Evolutionary conservation across 2,329 filamentous ascomycete genomes (phyloP).

Genomic region (Fusarium sp.): DNA sequence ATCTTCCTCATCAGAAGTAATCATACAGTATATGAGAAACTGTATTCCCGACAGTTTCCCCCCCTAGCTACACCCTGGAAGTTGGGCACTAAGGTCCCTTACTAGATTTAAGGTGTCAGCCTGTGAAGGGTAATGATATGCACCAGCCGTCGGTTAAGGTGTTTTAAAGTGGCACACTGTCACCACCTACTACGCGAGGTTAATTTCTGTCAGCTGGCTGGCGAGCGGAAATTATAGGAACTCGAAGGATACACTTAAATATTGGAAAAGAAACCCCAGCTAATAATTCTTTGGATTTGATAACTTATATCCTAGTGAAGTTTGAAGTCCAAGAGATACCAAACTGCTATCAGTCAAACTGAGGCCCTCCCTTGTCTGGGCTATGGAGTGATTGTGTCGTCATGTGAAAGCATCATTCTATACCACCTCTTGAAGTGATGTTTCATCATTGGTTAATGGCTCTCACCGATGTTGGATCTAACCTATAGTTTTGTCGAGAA

Average conservation of each 20-base stretch:
- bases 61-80: conserved; percentile 1
- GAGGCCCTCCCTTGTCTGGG: conserved; percentile 14
- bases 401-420: conserved; percentile 38
- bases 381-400: conserved; percentile 31
- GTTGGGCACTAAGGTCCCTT: conserved; percentile 32
- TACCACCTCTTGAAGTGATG: conserved; percentile 5
- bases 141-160: conserved; percentile 31
- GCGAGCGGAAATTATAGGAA: conserved; percentile 22
- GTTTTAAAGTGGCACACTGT: conserved; percentile 35
- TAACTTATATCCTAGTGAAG: neutral
- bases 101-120: conserved; percentile 14
- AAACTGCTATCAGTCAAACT: neutral
- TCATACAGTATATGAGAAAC: neutral
- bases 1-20: neutral
- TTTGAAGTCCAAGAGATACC: neutral
- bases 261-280: neutral
- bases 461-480: conserved; percentile 9
- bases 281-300: neutral
- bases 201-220: conserved; percentile 22
- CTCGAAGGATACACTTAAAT: conserved; percentile 10
- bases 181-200: conserved; percentile 34
- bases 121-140: conserved; percentile 33
- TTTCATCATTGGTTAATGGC: conserved; percentile 30
- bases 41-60: neutral
- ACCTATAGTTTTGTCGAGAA: conserved; percentile 1